A percentile compares a stretch with the other conserved stretches of the same genome.
Evolutionary conservation across 176 grass and related monocot genomes (phyloP).

Genomic region (Leersia perrieri): DNA sequence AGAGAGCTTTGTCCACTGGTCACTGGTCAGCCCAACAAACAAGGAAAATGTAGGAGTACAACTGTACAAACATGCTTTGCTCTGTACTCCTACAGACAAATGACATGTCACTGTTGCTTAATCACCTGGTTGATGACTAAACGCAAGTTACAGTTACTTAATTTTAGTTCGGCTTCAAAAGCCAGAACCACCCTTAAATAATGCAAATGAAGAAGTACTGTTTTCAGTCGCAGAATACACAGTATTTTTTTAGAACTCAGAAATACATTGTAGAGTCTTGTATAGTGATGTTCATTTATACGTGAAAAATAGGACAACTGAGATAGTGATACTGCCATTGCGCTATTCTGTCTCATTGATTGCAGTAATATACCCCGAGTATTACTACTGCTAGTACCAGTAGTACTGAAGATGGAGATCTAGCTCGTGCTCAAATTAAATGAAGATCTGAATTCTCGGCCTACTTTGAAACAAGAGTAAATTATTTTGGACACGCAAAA

Average conservation of each 20-base stretch:
- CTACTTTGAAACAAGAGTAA: too few relatives aligned
- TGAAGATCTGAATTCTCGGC: neutral
- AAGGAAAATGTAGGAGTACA: too few relatives aligned
- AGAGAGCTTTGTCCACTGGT: neutral
- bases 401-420: neutral
- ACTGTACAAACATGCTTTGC: neutral
- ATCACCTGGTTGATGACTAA: neutral
- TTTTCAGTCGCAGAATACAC: too few relatives aligned
- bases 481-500: too few relatives aligned
- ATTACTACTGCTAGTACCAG: too few relatives aligned
- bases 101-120: neutral
- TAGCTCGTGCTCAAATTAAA: neutral
- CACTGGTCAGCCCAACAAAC: neutral
- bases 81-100: neutral
- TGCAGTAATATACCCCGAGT: too few relatives aligned
- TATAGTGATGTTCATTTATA: neutral
- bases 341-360: too few relatives aligned
- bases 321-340: neutral
- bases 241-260: too few relatives aligned
- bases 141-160: neutral
- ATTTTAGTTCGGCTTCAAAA: neutral
- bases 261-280: neutral
- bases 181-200: too few relatives aligned
- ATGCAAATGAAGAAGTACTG: neutral
- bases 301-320: neutral